Evolutionary conservation across 148 eudicot species (phyloP), one percentile per base, ranked within the genome.

Genomic region (Oxyria digyna): DNA sequence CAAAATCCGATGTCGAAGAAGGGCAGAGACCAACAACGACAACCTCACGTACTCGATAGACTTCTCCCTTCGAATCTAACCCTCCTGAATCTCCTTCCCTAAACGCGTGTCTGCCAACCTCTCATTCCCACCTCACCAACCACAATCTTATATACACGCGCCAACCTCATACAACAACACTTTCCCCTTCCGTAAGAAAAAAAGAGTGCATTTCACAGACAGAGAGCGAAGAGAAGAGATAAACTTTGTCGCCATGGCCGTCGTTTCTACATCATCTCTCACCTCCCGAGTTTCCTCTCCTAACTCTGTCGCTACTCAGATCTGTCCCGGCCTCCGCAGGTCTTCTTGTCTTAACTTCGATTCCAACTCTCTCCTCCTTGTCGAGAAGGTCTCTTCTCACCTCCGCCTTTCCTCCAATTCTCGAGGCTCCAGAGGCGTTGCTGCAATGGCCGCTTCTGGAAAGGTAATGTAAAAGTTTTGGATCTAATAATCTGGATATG

Each of bases 401-500:
- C 77, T 83, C 69, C 90, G 85, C 26, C 48, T 84, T 42, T 75
- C 93, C 10, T 81, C 97, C 52, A 59, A 85, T 24, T 70, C 75
- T 40, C 83, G 80, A 50, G 80, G 75, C 48, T 77, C 77, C 73
- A 65, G 91, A 29, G 83, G 78, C 33, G 87, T 89, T 62, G 91
- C 83, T 46, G 42, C 89, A 62, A 92, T 92, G 98, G 91, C 96
- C 69, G 90, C 75, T 67, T 78, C 96, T 55, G 90, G 87, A 4
- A 87, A 87, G 87, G 96, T 90, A 0, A 26, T 38, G 3, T 38
- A 66, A 4, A 35, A 38, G 5, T 66, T 18, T 4, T 23, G 68
- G 43, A 35, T 65, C 45, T 20, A 37, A 38, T 66, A 4, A 66
- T 8, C 46, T 20, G 46, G 69, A 66, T 38, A 18, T 29, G 37